phyloP scores from a whole-genome alignment of 2,329 filamentous ascomycete species.

The Cordyceps fumosorosea region DNA sequence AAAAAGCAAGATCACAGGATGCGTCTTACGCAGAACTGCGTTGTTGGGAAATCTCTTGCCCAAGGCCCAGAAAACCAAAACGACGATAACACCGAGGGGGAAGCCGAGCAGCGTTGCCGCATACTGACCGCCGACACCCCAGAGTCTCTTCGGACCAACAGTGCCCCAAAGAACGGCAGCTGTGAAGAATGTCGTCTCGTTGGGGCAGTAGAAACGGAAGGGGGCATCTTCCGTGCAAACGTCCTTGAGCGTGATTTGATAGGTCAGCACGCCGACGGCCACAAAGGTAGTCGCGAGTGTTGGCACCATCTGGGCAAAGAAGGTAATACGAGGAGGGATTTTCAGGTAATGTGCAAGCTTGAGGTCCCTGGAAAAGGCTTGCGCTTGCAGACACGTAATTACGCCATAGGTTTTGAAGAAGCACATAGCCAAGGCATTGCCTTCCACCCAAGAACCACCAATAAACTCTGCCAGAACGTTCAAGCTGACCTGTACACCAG shows the following conservation, averaged over 20 bases:
- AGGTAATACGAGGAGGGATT: slow-evolving; percentile 39
- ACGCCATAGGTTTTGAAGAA: slow-evolving; percentile 28
- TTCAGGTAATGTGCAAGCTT: slow-evolving; percentile 47
- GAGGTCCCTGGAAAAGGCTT: slow-evolving; percentile 34
- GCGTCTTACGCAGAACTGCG: slow-evolving; percentile 30
- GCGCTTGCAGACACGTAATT: slow-evolving; percentile 24
- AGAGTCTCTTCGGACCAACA: slow-evolving; percentile 42
- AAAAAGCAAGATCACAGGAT: slow-evolving; percentile 36
- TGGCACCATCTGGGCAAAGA: slow-evolving; percentile 40
- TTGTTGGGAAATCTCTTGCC: slow-evolving; percentile 28
- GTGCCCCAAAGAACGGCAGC: slow-evolving; percentile 44
- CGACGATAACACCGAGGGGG: slow-evolving; percentile 29
- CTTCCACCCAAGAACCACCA: slow-evolving; percentile 30
- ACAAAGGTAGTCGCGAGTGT: slow-evolving; percentile 40
- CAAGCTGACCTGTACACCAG: slow-evolving; percentile 36
- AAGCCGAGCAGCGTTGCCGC: slow-evolving; percentile 37
- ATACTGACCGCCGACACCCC: slow-evolving; percentile 23
- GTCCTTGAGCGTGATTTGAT: slow-evolving; percentile 27
- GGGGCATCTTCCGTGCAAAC: slow-evolving; percentile 32
- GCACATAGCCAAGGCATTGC: slow-evolving; percentile 31
- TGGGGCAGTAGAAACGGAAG: slow-evolving; percentile 31
- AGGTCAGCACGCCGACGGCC: slow-evolving; percentile 37
- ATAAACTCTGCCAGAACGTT: slow-evolving; percentile 37
- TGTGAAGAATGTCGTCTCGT: slow-evolving; percentile 28
- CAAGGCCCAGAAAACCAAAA: slow-evolving; percentile 30